Conservation (phyloP, 257 asterid genomes). For the Fraxinus anomala region DNA sequence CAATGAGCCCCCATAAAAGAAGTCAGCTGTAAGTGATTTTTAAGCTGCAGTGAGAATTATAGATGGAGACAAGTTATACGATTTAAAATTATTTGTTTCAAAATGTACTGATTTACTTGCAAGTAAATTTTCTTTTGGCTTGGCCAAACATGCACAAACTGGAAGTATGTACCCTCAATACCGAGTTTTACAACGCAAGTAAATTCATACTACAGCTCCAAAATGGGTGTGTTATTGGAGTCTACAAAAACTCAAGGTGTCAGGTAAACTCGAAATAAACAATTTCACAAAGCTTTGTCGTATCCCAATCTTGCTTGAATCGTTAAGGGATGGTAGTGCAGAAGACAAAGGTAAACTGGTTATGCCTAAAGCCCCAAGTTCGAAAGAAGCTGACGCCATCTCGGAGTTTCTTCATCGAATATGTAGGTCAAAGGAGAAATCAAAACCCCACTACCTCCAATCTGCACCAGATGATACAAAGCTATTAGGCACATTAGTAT, state of each 20-base stretch:
- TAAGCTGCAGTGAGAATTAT: not conserved
- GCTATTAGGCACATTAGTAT: not conserved
- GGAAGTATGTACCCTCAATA: no score
- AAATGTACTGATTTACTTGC: not conserved
- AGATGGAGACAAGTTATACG: not conserved
- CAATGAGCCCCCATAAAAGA: not conserved
- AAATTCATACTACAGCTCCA: constrained; percentile 5
- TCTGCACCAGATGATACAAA: constrained; percentile 44
- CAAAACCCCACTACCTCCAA: constrained; percentile 98
- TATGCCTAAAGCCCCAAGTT: constrained; percentile 53
- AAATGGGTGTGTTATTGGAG: constrained; percentile 6
- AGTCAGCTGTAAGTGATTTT: constrained; percentile 23
- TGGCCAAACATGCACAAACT: no score
- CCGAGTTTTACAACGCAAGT: constrained; percentile 1
- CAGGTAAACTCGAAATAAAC: constrained; percentile 9
- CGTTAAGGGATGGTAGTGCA: no score
- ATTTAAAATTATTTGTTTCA: not conserved
- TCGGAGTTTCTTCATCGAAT: constrained; percentile 92
- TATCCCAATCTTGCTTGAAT: not conserved
- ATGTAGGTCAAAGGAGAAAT: constrained; percentile 90
- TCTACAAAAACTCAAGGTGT: constrained; percentile 7
- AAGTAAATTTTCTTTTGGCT: not conserved
- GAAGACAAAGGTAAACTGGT: not conserved
- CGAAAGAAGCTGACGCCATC: constrained; percentile 87
- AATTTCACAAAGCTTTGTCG: constrained; percentile 5